Evolutionary conservation across 805 yeast species (phyloP).

Genomic region (Huiozyma sinensis): DNA sequence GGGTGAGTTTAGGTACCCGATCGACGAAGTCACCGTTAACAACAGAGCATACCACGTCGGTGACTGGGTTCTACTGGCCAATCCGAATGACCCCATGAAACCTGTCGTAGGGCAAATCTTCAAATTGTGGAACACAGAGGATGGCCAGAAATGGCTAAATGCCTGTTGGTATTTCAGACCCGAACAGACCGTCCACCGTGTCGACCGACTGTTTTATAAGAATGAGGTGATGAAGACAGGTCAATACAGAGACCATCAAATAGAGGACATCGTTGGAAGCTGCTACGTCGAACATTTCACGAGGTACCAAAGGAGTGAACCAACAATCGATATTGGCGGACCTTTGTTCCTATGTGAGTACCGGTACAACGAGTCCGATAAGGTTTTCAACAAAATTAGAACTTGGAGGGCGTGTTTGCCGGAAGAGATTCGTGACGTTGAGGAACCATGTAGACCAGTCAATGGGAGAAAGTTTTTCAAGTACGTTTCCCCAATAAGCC

Average conservation of each 20-base stretch:
- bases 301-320: slow-evolving; percentile 89
- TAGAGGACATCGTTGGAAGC: slow-evolving; percentile 81
- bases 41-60: slow-evolving; percentile 77
- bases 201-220: slow-evolving; percentile 78
- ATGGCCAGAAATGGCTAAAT: slow-evolving; percentile 78
- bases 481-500: slow-evolving; percentile 76
- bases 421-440: slow-evolving; percentile 80
- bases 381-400: slow-evolving; percentile 85
- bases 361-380: slow-evolving; percentile 84
- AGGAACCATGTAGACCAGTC: slow-evolving; percentile 71
- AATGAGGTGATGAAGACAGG: slow-evolving; percentile 96
- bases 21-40: slow-evolving; percentile 61
- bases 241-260: slow-evolving; percentile 88
- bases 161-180: slow-evolving; percentile 98
- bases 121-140: slow-evolving; percentile 76
- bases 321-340: slow-evolving; percentile 66
- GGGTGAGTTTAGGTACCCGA: slow-evolving; percentile 62
- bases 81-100: slow-evolving; percentile 77
- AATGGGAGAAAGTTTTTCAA: slow-evolving; percentile 56
- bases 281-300: slow-evolving; percentile 94
- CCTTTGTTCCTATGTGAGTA: slow-evolving; percentile 90
- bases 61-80: slow-evolving; percentile 85
- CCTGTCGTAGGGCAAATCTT: slow-evolving; percentile 93
- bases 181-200: slow-evolving; percentile 93
- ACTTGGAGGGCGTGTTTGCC: slow-evolving; percentile 99